Percentiles rank a stretch among this genome's conserved stretches.
Evolutionary conservation across 1,139 yeast species (phyloP).

Genomic region (Hansenula lynferdii): DNA sequence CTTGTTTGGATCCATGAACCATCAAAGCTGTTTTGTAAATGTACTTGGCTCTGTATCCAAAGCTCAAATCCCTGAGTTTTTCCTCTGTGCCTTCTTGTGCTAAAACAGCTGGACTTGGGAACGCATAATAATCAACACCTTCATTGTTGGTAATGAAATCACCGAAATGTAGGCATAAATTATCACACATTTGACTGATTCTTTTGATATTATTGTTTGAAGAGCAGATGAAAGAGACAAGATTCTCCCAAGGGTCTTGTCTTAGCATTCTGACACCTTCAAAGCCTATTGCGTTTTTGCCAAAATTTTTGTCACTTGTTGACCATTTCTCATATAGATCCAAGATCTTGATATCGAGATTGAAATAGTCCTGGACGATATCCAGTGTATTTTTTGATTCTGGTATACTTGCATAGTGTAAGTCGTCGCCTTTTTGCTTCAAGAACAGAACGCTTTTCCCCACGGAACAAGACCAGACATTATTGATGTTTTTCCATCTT

Average conservation of each 20-base stretch:
- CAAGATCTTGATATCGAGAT: constrained; percentile 49
- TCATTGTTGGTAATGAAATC: constrained; percentile 48
- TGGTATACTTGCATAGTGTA: constrained; percentile 13
- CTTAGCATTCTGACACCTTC: constrained; percentile 78
- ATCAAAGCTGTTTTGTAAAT: constrained; percentile 71
- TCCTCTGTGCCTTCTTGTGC: constrained; percentile 35
- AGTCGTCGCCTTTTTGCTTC: constrained; percentile 36
- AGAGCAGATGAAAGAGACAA: constrained; percentile 86
- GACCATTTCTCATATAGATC: constrained; percentile 62
- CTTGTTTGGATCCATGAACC: constrained; percentile 33
- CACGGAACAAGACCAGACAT: constrained; percentile 57
- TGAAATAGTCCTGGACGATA: constrained; percentile 65
- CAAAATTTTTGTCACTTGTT: constrained; percentile 44
- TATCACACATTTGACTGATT: constrained; percentile 90
- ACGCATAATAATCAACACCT: constrained; percentile 59
- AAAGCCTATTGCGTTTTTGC: constrained; percentile 32
- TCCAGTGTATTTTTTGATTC: constrained; percentile 16
- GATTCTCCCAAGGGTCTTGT: constrained; percentile 97
- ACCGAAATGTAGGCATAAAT: constrained; percentile 71
- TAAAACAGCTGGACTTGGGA: constrained; percentile 62
- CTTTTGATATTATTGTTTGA: constrained; percentile 95
- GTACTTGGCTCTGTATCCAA: constrained; percentile 92
- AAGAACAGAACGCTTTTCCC: constrained; percentile 45
- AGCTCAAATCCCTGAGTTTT: constrained; percentile 43
- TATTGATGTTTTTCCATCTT: constrained; percentile 57